Evolutionary conservation across 257 asterid species (phyloP).

Genomic region (Linaria vulgaris): DNA sequence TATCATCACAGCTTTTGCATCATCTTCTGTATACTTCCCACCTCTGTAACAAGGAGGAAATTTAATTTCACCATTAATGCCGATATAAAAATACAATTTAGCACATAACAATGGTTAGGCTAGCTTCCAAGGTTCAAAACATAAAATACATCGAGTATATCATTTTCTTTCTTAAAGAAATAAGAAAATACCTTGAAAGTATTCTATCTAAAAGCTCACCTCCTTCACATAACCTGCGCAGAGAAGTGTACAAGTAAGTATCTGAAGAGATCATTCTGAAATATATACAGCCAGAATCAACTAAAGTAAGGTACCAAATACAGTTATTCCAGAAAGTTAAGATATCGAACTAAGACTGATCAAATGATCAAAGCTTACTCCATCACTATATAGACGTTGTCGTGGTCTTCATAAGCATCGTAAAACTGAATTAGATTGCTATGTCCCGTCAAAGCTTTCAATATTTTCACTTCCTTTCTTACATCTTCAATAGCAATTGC

Average conservation of each 20-base stretch:
- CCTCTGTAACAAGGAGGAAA: constrained; percentile 48
- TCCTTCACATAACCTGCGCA: constrained; percentile 90
- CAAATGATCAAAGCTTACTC: constrained; percentile 59
- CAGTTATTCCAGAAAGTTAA: constrained; percentile 4
- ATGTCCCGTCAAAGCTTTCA: constrained; percentile 86
- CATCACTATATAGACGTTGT: constrained; percentile 89
- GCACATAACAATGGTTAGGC: too few relatives aligned
- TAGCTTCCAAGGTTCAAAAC: constrained; percentile 1
- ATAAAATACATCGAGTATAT: neutral
- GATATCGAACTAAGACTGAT: constrained; percentile 4
- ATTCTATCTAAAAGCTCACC: constrained; percentile 94
- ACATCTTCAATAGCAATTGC: constrained; percentile 92
- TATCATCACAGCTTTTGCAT: constrained; percentile 74
- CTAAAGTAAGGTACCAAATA: neutral
- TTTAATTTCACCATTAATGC: neutral
- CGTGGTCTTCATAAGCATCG: constrained; percentile 81
- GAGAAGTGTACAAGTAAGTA: constrained; percentile 19
- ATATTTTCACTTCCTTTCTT: constrained; percentile 87
- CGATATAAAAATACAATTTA: neutral
- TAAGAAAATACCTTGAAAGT: constrained; percentile 57
- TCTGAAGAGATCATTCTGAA: constrained; percentile 15
- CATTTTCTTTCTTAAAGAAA: neutral
- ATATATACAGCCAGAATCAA: neutral
- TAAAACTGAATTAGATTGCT: constrained; percentile 65
- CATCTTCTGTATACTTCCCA: constrained; percentile 83